Percentiles rank a stretch among this genome's conserved stretches.
These are phyloP conservation scores for Quercus dentata DNA, from an alignment of 306 rosid genomes.

Conservation along the genomic window DNA sequence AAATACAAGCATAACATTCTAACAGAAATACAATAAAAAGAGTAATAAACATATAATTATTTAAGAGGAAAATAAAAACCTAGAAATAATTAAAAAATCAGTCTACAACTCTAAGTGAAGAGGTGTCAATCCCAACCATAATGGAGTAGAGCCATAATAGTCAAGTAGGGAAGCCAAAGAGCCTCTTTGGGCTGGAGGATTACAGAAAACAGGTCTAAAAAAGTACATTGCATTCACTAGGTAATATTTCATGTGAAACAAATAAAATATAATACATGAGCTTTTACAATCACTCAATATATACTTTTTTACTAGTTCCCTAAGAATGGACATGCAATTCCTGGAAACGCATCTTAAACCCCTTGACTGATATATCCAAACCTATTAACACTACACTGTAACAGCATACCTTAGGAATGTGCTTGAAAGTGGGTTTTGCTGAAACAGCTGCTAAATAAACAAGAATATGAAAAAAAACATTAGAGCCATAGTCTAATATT, in stretches of 20 bases:
- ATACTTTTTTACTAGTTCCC: neutral
- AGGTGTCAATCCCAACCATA: neutral
- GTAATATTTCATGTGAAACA: neutral
- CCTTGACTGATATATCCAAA: neutral
- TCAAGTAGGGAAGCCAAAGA: neutral
- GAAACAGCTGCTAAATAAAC: constrained; percentile 42
- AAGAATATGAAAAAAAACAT: constrained; percentile 4
- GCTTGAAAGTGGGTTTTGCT: constrained; percentile 73
- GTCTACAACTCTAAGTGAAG: neutral
- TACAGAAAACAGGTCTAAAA: neutral
- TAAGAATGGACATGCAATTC: neutral
- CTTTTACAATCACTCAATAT: neutral
- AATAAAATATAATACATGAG: neutral
- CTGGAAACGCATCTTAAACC: neutral
- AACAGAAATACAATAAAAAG: neutral
- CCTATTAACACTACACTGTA: constrained; percentile 16
- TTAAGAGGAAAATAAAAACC: neutral
- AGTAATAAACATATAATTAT: neutral
- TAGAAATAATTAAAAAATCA: neutral
- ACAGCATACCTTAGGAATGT: constrained; percentile 86
- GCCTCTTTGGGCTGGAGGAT: neutral
- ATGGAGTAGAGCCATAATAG: neutral
- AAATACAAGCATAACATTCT: neutral
- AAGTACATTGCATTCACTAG: neutral
- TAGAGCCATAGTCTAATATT: neutral